Conservation (phyloP, 352 stramenopile species). For the Thraustochytrium aureum region DNA sequence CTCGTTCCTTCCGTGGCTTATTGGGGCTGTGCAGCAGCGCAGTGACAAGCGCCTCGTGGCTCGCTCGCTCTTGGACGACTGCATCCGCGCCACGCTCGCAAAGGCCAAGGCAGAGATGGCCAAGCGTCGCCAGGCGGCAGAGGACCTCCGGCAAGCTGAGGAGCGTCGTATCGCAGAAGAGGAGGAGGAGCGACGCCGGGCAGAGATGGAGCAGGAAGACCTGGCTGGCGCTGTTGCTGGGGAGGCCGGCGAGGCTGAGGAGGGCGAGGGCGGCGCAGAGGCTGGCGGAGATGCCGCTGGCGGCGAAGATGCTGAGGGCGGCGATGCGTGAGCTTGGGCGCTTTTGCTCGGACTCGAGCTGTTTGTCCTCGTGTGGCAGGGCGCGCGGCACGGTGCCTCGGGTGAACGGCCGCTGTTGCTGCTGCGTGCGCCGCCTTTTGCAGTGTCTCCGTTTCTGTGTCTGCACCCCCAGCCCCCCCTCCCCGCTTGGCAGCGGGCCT, state of each 20-base stretch:
- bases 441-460: too few species aligned
- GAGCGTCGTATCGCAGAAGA: background rate
- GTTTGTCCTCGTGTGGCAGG: too few species aligned
- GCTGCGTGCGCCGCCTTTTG: too few species aligned
- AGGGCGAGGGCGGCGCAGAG: constrained; percentile 63
- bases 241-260: constrained; percentile 32
- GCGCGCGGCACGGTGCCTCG: too few species aligned
- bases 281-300: too few species aligned
- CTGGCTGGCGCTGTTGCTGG: constrained; percentile 4
- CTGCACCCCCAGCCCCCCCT: too few species aligned
- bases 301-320: too few species aligned
- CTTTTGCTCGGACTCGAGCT: too few species aligned
- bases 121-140: constrained; percentile 13
- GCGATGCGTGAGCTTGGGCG: too few species aligned
- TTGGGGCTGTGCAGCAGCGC: constrained; percentile 56
- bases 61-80: constrained; percentile 46
- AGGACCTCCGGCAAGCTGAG: background rate
- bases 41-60: constrained; percentile 43
- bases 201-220: constrained; percentile 27
- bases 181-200: background rate
- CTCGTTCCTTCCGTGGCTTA: constrained; percentile 70
- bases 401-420: too few species aligned
- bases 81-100: constrained; percentile 55
- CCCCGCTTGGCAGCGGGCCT: too few species aligned
- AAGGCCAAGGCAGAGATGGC: constrained; percentile 57